Evolutionary conservation across 768 basidiomycete genomes (phyloP).

Genomic region (Nevesoporus exiguus): DNA sequence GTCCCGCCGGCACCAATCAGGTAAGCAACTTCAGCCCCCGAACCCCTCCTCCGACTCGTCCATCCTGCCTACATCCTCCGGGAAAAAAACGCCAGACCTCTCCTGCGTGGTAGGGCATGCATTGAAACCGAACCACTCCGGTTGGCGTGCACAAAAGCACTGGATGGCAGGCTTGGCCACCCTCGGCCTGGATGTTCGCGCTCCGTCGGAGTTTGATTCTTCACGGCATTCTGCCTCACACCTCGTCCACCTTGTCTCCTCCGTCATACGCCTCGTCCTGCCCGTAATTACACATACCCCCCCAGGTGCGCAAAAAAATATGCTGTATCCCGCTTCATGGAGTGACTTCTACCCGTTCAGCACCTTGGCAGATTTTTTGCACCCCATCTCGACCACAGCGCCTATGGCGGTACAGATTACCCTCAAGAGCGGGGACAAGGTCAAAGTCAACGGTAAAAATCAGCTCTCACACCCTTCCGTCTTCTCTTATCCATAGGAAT

Average conservation of each 20-base stretch:
- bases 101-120: neutral
- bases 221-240: slow-evolving; percentile 30
- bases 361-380: slow-evolving; percentile 27
- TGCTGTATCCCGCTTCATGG: neutral
- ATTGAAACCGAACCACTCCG: neutral
- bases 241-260: slow-evolving; percentile 36
- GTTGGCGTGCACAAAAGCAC: neutral
- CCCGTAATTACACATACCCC: slow-evolving; percentile 19
- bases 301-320: slow-evolving; percentile 27
- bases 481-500: slow-evolving; percentile 15
- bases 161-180: neutral
- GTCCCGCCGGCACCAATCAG: slow-evolving; percentile 9
- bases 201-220: slow-evolving; percentile 35
- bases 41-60: neutral
- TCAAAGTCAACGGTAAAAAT: slow-evolving; percentile 80
- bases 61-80: neutral
- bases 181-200: slow-evolving; percentile 31
- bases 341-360: slow-evolving; percentile 4
- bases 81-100: neutral
- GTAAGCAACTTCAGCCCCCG: slow-evolving; percentile 11
- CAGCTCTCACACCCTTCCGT: slow-evolving; percentile 11
- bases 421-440: slow-evolving; percentile 80
- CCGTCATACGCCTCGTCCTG: slow-evolving; percentile 25
- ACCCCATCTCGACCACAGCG: slow-evolving; percentile 15
- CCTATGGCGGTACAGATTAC: slow-evolving; percentile 39